A percentile compares a stretch with the other conserved stretches of the same genome.
These are phyloP conservation scores for Purpureocillium takamizusanense DNA, from an alignment of 2,329 filamentous ascomycete genomes.

Conservation along the genomic window DNA sequence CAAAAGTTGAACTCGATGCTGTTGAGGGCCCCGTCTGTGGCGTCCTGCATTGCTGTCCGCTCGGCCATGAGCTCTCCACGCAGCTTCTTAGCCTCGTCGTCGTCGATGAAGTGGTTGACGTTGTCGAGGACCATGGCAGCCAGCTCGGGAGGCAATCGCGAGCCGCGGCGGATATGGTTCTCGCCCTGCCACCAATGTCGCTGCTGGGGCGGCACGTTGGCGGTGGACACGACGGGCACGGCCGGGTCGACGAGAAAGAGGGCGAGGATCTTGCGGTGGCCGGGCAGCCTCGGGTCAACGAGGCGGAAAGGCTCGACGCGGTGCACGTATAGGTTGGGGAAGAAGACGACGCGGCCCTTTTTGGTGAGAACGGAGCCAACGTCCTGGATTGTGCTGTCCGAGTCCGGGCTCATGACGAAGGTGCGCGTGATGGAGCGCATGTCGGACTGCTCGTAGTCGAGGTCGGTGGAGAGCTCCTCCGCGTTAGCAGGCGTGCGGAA, in stretches of 20 bases:
- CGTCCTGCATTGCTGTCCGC: conserved; percentile 8
- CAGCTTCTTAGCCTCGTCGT: conserved; percentile 13
- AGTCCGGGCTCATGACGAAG: conserved; percentile 21
- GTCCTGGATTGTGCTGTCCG: conserved; percentile 16
- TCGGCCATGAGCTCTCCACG: conserved; percentile 18
- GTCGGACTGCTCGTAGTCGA: conserved; percentile 23
- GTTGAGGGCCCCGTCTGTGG: conserved; percentile 1
- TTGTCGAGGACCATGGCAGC: conserved; percentile 11
- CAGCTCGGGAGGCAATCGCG: conserved; percentile 10
- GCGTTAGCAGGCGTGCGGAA: conserved; percentile 35
- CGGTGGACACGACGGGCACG: conserved; percentile 30
- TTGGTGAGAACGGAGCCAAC: conserved; percentile 38
- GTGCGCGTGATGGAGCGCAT: conserved; percentile 20
- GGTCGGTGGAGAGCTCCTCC: conserved; percentile 14
- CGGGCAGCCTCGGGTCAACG: conserved; percentile 38
- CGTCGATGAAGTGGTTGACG: conserved; percentile 10
- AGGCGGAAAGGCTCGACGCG: conserved; percentile 42
- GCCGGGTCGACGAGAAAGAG: conserved; percentile 53
- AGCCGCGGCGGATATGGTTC: background rate
- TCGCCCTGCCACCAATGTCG: conserved; percentile 22
- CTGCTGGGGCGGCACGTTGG: conserved; percentile 36
- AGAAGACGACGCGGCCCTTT: conserved; percentile 41
- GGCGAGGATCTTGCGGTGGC: conserved; percentile 50
- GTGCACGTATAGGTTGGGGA: conserved; percentile 47
- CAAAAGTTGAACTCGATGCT: conserved; percentile 12